Evolutionary conservation across 495 filamentous ascomycete genomes (phyloP).

Genomic region (Penicillium chermesinum): DNA sequence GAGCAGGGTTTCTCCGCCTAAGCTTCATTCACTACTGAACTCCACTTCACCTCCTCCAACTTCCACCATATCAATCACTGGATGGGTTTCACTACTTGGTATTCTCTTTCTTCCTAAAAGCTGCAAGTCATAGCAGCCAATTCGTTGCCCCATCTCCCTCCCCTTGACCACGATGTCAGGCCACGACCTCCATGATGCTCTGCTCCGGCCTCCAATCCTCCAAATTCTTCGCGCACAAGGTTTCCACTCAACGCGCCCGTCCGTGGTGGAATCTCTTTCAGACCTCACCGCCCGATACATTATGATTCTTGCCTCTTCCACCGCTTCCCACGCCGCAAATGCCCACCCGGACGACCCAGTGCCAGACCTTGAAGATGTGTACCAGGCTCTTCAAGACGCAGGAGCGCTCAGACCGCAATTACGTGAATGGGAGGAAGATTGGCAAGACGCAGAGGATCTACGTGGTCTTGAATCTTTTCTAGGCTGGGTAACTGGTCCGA

Average conservation of each 20-base stretch:
- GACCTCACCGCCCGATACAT: conserved; percentile 74
- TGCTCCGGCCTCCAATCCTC: conserved; percentile 75
- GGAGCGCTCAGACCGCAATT: conserved; percentile 63
- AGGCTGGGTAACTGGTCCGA: conserved; percentile 63
- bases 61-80: not conserved
- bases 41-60: not conserved
- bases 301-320: conserved; percentile 57
- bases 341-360: conserved; percentile 45
- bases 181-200: conserved; percentile 60
- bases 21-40: not conserved
- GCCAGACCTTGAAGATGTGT: conserved; percentile 67
- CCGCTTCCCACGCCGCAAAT: conserved; percentile 55
- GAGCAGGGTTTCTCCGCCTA: not conserved
- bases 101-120: not conserved
- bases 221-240: conserved; percentile 84
- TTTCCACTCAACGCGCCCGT: conserved; percentile 68
- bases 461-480: conserved; percentile 68
- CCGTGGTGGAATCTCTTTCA: conserved; percentile 71
- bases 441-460: conserved; percentile 62
- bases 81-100: not conserved
- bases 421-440: conserved; percentile 53
- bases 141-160: too few relatives aligned
- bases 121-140: too few relatives aligned
- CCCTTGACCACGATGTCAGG: conserved; percentile 30
- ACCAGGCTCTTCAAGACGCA: conserved; percentile 72